These are phyloP conservation scores for Amphirosellinia nigrospora DNA, from an alignment of 495 filamentous ascomycete genomes.

Conservation along the genomic window DNA sequence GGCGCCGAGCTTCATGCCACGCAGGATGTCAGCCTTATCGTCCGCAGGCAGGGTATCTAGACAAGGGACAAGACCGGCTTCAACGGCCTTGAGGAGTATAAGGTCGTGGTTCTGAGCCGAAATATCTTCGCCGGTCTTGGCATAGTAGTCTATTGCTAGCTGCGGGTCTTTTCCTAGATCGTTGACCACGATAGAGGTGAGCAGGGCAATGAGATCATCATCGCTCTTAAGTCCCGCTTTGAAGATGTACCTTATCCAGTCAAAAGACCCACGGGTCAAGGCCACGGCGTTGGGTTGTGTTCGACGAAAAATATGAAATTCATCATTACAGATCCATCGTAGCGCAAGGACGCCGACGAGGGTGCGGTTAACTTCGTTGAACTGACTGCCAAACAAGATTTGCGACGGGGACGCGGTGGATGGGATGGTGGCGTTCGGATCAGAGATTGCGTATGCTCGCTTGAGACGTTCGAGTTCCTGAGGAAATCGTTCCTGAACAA, in stretches of 20 bases:
- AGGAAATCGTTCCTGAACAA: conserved; percentile 26
- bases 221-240: conserved; percentile 11
- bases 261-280: conserved; percentile 34
- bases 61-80: conserved; percentile 36
- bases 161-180: conserved; percentile 47
- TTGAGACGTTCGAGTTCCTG: conserved; percentile 33
- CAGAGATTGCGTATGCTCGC: conserved; percentile 29
- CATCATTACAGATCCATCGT: conserved; percentile 42
- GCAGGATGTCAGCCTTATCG: conserved; percentile 43
- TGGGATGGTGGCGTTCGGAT: conserved; percentile 4
- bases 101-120: conserved; percentile 42
- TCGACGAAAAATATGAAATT: conserved; percentile 38
- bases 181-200: conserved; percentile 47
- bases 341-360: conserved; percentile 41
- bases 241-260: conserved; percentile 28
- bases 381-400: conserved; percentile 36
- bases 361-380: conserved; percentile 47
- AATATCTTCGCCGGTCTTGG: conserved; percentile 36
- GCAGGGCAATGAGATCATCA: conserved; percentile 41
- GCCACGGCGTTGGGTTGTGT: conserved; percentile 32
- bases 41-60: conserved; percentile 34
- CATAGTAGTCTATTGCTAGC: conserved; percentile 38
- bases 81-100: conserved; percentile 43
- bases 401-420: conserved; percentile 35
- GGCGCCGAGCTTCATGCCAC: conserved; percentile 52